Base-by-base conservation (phyloP, 768 basidiomycete genomes). In the Amanita rubescens region DNA sequence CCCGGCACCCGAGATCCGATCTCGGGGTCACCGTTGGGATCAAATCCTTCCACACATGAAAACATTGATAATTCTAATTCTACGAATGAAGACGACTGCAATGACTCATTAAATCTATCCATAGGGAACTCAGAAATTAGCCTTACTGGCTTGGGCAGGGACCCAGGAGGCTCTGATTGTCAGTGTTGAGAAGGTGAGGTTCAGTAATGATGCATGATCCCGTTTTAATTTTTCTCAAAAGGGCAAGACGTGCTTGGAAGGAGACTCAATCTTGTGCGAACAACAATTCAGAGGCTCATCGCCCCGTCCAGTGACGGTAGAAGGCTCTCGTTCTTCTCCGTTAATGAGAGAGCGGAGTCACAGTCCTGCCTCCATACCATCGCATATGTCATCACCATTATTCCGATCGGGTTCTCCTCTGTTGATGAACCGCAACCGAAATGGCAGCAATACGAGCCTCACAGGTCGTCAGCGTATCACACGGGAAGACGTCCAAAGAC, bases 401-500 rank as follows among this genome's bases (percentile, higher is more conserved):
- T 53, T 53, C 22, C 52, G 52, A 2, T 22, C 52, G 11, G 20
- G 20, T 14, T 53, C 52, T 2, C 52, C 52, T 3, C 35, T 53
- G 20, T 46, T 19, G 30, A 46, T 33, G 3, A 35, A 42, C 32
- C 52, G 44, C 33, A 32, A 42, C 48, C 51, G 42, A 53, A 44
- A 22, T 47, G 33, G 55, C 30, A 47, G 45, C 22, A 49, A 33
- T 43, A 52, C 55, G 17, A 63, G 64, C 48, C 47, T 56, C 37
- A 59, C 56, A 32, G 59, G 64, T 58, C 72, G 71, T 49, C 70
- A 69, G 22, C 71, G 79, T 41, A 80, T 84, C 54, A 81, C 69
- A 49, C 73, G 75, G 25, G 80, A 80, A 50, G 77, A 78, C 45
- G 73, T 85, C 17, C 74, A 78, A 55, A 67, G 74, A 49, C 71